phyloP scores from a whole-genome alignment of 352 stramenopile genomes.

The Phytophthora ramorum region DNA sequence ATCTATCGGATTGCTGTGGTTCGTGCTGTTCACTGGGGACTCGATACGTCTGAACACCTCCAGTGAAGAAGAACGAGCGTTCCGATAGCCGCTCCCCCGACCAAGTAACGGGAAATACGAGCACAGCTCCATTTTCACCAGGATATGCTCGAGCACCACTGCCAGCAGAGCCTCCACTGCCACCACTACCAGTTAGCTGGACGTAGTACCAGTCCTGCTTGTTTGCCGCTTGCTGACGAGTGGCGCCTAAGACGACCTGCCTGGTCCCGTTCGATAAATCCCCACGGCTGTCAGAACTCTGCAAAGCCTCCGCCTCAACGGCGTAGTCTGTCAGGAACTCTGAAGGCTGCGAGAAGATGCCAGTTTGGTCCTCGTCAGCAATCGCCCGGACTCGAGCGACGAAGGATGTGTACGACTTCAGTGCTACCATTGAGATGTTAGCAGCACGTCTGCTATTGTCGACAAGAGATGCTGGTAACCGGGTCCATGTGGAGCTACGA shows the following conservation, averaged over 20 bases:
- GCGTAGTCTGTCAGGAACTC: conserved; percentile 52
- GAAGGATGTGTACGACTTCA: conserved; percentile 52
- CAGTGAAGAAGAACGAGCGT: conserved; percentile 55
- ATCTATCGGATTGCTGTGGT: not conserved
- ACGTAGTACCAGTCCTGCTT: conserved; percentile 67
- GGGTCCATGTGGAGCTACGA: conserved; percentile 56
- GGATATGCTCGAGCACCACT: conserved; percentile 23
- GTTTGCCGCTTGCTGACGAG: conserved; percentile 47
- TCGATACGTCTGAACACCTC: conserved; percentile 31
- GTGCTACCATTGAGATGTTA: conserved; percentile 14
- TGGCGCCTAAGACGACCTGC: conserved; percentile 37
- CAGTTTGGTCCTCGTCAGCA: conserved; percentile 33
- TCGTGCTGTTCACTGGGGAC: conserved; percentile 33
- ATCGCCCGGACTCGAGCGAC: conserved; percentile 47
- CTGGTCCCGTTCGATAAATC: not conserved
- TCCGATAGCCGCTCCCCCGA: conserved; percentile 49
- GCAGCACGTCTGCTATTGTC: conserved; percentile 17
- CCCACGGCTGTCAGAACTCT: not conserved
- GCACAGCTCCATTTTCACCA: conserved; percentile 57
- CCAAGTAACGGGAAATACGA: conserved; percentile 68
- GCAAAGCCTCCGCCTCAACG: not conserved
- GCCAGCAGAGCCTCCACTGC: conserved; percentile 27
- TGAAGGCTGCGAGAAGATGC: conserved; percentile 27
- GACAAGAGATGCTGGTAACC: conserved; percentile 6
- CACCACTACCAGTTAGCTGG: conserved; percentile 58